A percentile compares a stretch with the other conserved stretches of the same genome.
Conservation (phyloP, 495 filamentous ascomycete species). For the Xylaria telfairii region DNA sequence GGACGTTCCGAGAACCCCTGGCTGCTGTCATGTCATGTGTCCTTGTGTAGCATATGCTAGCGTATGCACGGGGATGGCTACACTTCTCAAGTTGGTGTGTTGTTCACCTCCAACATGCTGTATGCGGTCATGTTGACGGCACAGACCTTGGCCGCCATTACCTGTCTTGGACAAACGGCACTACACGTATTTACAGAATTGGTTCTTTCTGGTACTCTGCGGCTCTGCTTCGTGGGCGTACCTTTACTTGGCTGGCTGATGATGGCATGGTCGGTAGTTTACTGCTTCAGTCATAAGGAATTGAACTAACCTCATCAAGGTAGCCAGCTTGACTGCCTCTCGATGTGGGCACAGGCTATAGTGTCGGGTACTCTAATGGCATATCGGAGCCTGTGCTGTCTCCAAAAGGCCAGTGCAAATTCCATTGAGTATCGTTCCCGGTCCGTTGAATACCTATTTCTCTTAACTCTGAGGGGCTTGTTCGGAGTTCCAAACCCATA, state of each 20-base stretch:
- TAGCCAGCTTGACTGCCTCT: background rate
- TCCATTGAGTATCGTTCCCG: background rate
- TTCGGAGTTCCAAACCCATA: background rate
- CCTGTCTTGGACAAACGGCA: conserved; percentile 19
- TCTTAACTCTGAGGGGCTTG: no score
- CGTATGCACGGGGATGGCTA: conserved; percentile 22
- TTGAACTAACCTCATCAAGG: conserved; percentile 2
- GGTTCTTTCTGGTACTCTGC: conserved; percentile 16
- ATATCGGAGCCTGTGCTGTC: background rate
- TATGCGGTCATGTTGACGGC: conserved; percentile 23
- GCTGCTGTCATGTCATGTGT: conserved; percentile 26
- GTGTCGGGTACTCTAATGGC: background rate
- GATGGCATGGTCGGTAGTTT: background rate
- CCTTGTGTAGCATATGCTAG: conserved; percentile 24
- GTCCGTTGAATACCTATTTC: background rate
- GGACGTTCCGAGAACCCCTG: conserved; percentile 26
- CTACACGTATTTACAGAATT: conserved; percentile 10
- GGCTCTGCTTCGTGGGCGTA: conserved; percentile 19
- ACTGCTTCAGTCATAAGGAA: background rate
- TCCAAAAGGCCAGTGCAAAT: background rate
- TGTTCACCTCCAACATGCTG: conserved; percentile 20
- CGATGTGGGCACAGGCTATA: background rate
- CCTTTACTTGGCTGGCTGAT: conserved; percentile 2
- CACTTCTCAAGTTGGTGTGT: conserved; percentile 7
- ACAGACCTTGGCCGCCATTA: conserved; percentile 8